Evolutionary conservation across 2,329 filamentous ascomycete genomes (phyloP), one percentile per base, ranked within the genome.

Genomic region (Elsinoe australis): DNA sequence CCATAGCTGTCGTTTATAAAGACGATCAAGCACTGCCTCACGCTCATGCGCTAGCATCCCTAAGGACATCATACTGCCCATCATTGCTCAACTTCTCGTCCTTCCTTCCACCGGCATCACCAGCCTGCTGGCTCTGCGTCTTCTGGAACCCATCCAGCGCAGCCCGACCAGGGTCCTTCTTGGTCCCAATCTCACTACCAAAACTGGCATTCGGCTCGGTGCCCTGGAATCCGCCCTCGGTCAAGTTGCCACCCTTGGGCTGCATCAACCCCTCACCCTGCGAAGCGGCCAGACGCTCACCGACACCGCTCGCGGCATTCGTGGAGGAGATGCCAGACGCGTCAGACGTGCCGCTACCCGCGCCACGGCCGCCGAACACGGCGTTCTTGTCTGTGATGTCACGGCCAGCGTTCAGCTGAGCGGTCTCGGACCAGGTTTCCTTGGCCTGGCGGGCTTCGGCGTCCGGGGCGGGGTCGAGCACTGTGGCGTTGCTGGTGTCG

Each of bases 121-220:
- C 48, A 26, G 35, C 50, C 47, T 26, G 22, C 34, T 50, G 38
- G n/a, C 44, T 38, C 21, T 44, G 42, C 4, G 31, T 35, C 12
- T 42, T 50, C 45, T 50, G 48, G 18, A 54, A 26, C 6, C 64
- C 58, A 14, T 56, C 47, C 59, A 73, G 59, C 5, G 75, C 76
- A 14, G 63, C 56, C 22, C 76, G 64, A 2, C 70, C 71, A 2
- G 79, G 77, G 55, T 82, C 78, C 32, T 77, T 67, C 53, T 71
- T 61, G 2, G 67, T 67, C 2, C 78, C 78, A 51, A 80, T 73
- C 18, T 76, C 71, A 10, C 64, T 61, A 18, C 58, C 70, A 59
- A 71, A 78, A 56, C 71, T 75, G 26, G 69, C 71, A 51, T 76
- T 77, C 17, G 66, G 64, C 6, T 60, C 62, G 21, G 60, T 56